Evolutionary conservation across 2,329 filamentous ascomycete species (phyloP), one percentile per base, ranked within the genome.

Genomic region (Lasiodiplodia gonubiensis): DNA sequence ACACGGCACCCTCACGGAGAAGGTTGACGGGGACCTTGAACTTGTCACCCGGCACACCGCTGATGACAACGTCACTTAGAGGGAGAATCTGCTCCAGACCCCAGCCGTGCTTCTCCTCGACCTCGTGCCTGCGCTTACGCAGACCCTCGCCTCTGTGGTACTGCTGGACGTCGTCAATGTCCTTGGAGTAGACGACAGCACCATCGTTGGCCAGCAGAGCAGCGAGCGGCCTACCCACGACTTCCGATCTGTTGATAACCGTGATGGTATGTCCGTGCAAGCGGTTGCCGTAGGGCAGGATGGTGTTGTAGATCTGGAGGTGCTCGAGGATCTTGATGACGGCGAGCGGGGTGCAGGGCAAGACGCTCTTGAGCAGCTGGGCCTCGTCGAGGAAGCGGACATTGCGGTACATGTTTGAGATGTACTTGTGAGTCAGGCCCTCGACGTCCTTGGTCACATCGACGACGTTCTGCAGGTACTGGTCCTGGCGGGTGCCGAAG

Each of bases 381-480:
- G 85, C 80, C 4, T 90, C 90, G 80, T 99, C 95, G 67, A 99
- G 86, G 83, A 94, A 98, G 71, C 95, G 92, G 74, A 97, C 88
- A 83, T 99, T 99, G 84, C 97, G 92, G 83, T 98, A 99, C 94
- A 99, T 97, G 86, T 99, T 99, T 87, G 94, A 94, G 76, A 98
- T 91, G 82, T 98, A 94, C 77, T 90, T 90, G 81, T 97, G 94
- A 73, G 91, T 93, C 68, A 99, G 88, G 42, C 95, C 95, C 80
- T 99, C 95, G 71, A 99, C 94, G 75, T 99, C 95, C 81, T 99
- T 98, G 79, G 87, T 83, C 52, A 97, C 86, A 67, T 92, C 89
- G 67, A 97, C 93, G 3, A 96, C 92, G 82, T 97, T 94, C 82
- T 98, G 94, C 71, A 99, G 89, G 80, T 98, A 98, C 79, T 92